Evolutionary conservation across 345 rosid genomes (phyloP).

Genomic region (Euphorbia pulcherrima): DNA sequence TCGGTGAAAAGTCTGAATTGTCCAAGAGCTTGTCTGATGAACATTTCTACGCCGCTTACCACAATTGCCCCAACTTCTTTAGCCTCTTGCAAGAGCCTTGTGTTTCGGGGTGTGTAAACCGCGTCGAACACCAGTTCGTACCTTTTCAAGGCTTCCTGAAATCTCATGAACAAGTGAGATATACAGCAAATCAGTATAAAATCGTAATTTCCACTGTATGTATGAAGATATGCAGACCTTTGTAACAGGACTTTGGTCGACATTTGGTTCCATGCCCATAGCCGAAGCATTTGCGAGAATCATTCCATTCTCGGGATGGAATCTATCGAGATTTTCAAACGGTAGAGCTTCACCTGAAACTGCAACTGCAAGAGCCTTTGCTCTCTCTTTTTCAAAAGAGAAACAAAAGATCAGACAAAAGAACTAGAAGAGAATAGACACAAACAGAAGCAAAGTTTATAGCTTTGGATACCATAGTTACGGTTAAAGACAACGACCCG

Average conservation of each 20-base stretch:
- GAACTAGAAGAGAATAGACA: neutral
- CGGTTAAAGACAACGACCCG: slow-evolving; percentile 47
- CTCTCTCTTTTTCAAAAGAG: slow-evolving; percentile 39
- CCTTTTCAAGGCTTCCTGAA: slow-evolving; percentile 37
- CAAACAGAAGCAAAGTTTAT: neutral
- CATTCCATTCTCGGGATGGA: slow-evolving; percentile 48
- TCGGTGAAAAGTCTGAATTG: slow-evolving; percentile 56
- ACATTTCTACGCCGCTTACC: slow-evolving; percentile 63
- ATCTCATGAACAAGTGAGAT: neutral
- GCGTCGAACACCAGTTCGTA: slow-evolving; percentile 54
- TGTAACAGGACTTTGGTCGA: slow-evolving; percentile 42
- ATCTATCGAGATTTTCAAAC: slow-evolving; percentile 27
- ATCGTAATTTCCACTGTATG: neutral
- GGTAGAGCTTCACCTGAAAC: slow-evolving; percentile 47
- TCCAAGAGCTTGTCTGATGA: slow-evolving; percentile 55
- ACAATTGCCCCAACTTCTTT: slow-evolving; percentile 49
- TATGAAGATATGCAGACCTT: slow-evolving; percentile 41
- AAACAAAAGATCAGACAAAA: neutral
- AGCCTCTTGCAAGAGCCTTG: slow-evolving; percentile 51
- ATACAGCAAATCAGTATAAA: neutral
- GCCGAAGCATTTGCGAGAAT: slow-evolving; percentile 66
- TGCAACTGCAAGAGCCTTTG: slow-evolving; percentile 48
- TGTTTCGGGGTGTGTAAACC: slow-evolving; percentile 54
- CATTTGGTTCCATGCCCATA: slow-evolving; percentile 55
- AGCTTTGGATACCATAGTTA: slow-evolving; percentile 37